Evolutionary conservation across 805 yeast species (phyloP).

Genomic region (Saccharomyces mikatae): DNA sequence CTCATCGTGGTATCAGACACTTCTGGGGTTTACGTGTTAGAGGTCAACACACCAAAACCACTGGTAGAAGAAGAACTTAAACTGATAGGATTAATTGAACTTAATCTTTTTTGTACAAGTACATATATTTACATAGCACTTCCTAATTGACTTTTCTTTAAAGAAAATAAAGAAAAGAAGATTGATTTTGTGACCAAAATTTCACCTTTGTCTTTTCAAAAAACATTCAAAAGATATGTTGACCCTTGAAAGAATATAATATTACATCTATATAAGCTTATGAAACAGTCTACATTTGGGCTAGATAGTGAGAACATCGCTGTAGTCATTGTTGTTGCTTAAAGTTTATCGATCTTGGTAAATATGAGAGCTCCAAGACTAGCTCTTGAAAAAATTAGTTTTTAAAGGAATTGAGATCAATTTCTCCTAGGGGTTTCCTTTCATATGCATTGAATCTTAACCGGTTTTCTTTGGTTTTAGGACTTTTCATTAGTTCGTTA

Average conservation of each 20-base stretch:
- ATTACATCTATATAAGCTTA: background rate
- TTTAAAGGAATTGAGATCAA: background rate
- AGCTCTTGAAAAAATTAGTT: background rate
- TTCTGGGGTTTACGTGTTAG: constrained; percentile 99
- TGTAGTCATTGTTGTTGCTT: background rate
- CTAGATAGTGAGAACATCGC: background rate
- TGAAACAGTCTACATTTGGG: background rate
- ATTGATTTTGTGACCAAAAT: background rate
- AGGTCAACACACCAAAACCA: constrained; percentile 99
- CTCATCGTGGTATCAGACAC: constrained; percentile 99
- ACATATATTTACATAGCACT: background rate
- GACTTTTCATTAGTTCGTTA: background rate
- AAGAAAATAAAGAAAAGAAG: background rate
- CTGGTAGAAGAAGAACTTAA: constrained; percentile 79
- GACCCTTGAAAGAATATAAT: background rate
- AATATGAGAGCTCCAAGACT: background rate
- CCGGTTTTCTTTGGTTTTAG: background rate
- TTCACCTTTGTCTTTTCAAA: background rate
- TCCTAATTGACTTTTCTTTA: background rate
- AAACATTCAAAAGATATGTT: background rate
- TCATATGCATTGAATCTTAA: background rate
- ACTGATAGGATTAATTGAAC: constrained; percentile 3
- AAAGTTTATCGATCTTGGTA: background rate
- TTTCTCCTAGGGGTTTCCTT: background rate
- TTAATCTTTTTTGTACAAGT: background rate